phyloP scores from a whole-genome alignment of 169 alveolate species.

The Eimeria acervulina region DNA sequence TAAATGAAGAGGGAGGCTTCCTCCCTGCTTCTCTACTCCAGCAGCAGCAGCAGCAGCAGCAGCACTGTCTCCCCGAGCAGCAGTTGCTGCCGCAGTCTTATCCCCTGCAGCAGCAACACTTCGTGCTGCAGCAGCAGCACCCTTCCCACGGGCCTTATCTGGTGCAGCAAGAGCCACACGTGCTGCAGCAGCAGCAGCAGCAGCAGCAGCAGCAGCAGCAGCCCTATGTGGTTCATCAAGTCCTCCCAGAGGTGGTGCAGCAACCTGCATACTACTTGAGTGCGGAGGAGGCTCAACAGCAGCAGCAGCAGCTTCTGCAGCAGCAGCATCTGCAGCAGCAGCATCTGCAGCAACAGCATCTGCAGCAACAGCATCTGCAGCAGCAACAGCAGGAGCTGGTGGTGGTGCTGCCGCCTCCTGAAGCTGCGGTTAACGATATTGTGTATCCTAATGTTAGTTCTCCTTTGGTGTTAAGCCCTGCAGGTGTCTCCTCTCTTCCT shows the following conservation, averaged over 20 bases:
- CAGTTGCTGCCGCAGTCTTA: neutral
- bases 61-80: neutral
- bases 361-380: too few species aligned
- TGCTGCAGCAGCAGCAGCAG: constrained; percentile 34
- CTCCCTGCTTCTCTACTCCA: neutral
- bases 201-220: constrained; percentile 42
- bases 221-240: neutral
- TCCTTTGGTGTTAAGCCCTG: neutral
- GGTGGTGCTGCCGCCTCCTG: neutral
- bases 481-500: neutral
- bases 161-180: neutral
- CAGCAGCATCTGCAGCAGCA: neutral
- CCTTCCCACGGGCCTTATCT: neutral
- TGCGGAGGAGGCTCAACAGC: neutral
- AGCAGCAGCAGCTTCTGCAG: constrained; percentile 21
- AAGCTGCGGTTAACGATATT: neutral
- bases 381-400: neutral
- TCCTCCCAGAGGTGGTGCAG: neutral
- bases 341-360: too few species aligned
- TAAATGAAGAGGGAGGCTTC: neutral
- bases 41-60: constrained; percentile 48
- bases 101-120: neutral
- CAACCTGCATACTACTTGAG: neutral
- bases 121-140: constrained; percentile 40
- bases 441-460: neutral